Evolutionary conservation across 148 eudicot species (phyloP), one percentile per base, ranked within the genome.

Genomic region (Talinum fruticosum): DNA sequence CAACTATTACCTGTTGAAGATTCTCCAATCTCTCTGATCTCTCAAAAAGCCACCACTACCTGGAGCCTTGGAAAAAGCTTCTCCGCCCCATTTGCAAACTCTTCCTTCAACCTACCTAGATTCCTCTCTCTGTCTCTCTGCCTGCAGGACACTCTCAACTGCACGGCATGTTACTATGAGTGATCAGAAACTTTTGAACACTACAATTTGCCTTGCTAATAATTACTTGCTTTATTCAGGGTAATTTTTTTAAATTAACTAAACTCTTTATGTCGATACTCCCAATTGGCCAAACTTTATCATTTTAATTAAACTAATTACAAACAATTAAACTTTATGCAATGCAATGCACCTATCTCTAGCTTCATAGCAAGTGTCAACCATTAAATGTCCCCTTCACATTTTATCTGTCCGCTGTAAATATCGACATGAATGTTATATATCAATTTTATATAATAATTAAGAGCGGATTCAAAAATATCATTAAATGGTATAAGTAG

Each of bases 121-220:
- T 51, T 51, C 23, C 57, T 59, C 64, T 23, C 64, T 59, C 26
- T 59, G 12, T 59, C 64, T 51, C 57, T 19, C 2, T 16, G 21
- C 23, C 21, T 18, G 21, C 57, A 19, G 64, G 64, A 59, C 64
- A 59, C 1, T 59, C 64, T 59, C 26, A 59, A 59, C 64, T 59
- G 64, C 64, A 59, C n/a, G 64, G 29, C 64, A 59, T 59, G 64
- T 59, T 59, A 59, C 64, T n/a, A 59, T 24, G 64, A 8, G n/a
- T n/a, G n/a, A n/a, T n/a, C 64, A 57, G 64, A 15, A n/a, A n/a
- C 4, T n/a, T 23, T 15, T 8, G 7, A 24, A 59, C 64, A 59
- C 64, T 59, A 59, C 64, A 59, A 6, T 59, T n/a, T 59, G 64
- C 64, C 12, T 59, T 23, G 64, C 28, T 59, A 59, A 59, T 51